Evolutionary conservation across 176 grass and related monocot genomes (phyloP).

Genomic region (Tillandsia fasciculata): DNA sequence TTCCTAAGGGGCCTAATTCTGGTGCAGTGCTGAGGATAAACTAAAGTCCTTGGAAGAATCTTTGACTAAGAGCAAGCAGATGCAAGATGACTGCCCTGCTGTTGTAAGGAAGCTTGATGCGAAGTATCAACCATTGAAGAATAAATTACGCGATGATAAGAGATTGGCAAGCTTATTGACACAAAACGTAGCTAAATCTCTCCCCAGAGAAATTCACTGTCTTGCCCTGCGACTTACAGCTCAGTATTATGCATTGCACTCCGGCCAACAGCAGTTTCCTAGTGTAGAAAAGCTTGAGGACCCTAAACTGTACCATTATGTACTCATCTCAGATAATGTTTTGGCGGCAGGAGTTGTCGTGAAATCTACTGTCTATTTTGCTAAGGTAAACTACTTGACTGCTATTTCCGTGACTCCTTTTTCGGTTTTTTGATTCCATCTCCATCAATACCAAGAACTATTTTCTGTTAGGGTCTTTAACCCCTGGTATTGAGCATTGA

Average conservation of each 20-base stretch:
- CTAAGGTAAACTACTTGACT: neutral
- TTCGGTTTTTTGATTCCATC: too few relatives aligned
- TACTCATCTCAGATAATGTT: conserved; percentile 3
- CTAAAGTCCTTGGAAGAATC: neutral
- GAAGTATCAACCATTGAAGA: neutral
- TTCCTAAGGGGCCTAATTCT: neutral
- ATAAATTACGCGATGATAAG: neutral
- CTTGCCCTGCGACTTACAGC: conserved; percentile 1
- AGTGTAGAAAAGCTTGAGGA: neutral
- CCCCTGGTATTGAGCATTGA: too few relatives aligned
- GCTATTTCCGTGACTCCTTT: neutral
- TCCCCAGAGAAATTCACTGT: neutral
- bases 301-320: neutral
- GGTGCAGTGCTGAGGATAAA: neutral
- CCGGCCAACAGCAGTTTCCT: neutral
- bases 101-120: neutral
- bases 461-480: neutral
- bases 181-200: neutral
- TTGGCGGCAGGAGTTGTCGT: neutral
- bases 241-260: neutral
- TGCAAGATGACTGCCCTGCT: neutral
- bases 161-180: neutral
- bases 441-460: neutral
- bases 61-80: neutral
- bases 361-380: neutral